Evolutionary conservation across 1,139 yeast species (phyloP).

Genomic region (Yamadazyma kanchanaburiensis): DNA sequence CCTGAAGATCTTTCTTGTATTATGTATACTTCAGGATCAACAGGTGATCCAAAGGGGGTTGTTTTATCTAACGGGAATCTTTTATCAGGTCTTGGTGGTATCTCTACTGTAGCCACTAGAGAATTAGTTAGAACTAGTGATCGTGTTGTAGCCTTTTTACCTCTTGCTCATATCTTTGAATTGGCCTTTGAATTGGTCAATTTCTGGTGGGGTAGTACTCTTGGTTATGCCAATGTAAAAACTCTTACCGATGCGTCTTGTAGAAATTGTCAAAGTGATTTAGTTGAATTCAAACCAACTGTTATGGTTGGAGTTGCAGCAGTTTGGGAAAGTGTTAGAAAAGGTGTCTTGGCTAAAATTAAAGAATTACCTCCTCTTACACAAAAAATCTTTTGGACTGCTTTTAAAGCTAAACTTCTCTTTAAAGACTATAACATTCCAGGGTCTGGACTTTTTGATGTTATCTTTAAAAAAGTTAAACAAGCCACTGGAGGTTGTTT

Average conservation of each 20-base stretch:
- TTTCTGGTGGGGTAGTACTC: conserved; percentile 85
- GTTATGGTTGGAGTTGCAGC: conserved; percentile 99
- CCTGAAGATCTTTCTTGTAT: conserved; percentile 78
- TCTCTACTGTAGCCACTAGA: conserved; percentile 59
- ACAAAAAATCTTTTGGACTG: conserved; percentile 88
- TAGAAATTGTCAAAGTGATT: conserved; percentile 84
- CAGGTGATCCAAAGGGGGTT: conserved; percentile 98
- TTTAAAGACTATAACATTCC: conserved; percentile 68
- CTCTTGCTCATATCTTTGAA: conserved; percentile 95
- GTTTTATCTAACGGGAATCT: conserved; percentile 76
- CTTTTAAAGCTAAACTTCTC: conserved; percentile 67
- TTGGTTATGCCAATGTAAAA: conserved; percentile 92
- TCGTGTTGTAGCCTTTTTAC: conserved; percentile 81
- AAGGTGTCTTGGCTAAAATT: conserved; percentile 82
- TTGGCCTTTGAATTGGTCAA: conserved; percentile 76
- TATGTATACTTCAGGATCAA: conserved; percentile 98
- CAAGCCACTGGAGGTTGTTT: conserved; percentile 95
- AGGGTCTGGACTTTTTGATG: conserved; percentile 57
- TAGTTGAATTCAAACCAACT: conserved; percentile 84
- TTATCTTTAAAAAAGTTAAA: conserved; percentile 83
- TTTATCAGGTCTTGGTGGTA: conserved; percentile 83
- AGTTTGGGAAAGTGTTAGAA: conserved; percentile 94
- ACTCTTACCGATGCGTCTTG: conserved; percentile 82
- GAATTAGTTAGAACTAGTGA: conserved; percentile 53
- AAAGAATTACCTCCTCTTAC: conserved; percentile 60